A percentile compares a stretch with the other conserved stretches of the same genome.
Conservation (phyloP, 257 asterid genomes). For the Rauvolfia tetraphylla region DNA sequence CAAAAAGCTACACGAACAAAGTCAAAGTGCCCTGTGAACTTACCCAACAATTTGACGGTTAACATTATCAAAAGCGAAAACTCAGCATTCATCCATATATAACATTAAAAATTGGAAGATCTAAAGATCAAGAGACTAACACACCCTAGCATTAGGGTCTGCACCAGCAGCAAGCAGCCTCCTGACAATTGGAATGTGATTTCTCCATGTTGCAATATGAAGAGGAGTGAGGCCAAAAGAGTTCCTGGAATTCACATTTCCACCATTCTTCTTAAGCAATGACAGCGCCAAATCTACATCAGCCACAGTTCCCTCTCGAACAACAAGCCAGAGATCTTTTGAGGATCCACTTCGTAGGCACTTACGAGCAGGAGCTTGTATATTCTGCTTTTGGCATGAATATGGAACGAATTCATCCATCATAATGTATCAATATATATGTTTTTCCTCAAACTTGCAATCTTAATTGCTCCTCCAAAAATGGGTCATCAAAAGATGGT, state of each 20-base stretch:
- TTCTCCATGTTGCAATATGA: slow-evolving; percentile 96
- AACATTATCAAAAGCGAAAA: slow-evolving; percentile 28
- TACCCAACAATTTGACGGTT: slow-evolving; percentile 19
- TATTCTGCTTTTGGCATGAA: slow-evolving; percentile 52
- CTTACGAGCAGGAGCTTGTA: slow-evolving; percentile 28
- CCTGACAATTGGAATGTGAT: slow-evolving; percentile 73
- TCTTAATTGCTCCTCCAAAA: slow-evolving; percentile 1
- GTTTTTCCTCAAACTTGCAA: not conserved
- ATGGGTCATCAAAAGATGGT: not conserved
- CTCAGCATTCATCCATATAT: slow-evolving; percentile 22
- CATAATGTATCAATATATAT: slow-evolving; percentile 11
- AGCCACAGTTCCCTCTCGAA: slow-evolving; percentile 61
- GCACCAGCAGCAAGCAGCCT: slow-evolving; percentile 98
- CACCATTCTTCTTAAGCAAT: slow-evolving; percentile 71
- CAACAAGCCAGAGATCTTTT: slow-evolving; percentile 76
- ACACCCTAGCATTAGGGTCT: slow-evolving; percentile 97
- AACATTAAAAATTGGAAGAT: slow-evolving; percentile 28
- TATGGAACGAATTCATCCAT: slow-evolving; percentile 56
- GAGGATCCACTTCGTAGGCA: slow-evolving; percentile 29
- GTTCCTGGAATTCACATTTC: slow-evolving; percentile 73
- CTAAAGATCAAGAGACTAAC: slow-evolving; percentile 30
- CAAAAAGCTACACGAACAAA: not conserved
- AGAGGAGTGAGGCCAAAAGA: slow-evolving; percentile 79
- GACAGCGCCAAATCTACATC: slow-evolving; percentile 67
- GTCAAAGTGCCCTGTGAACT: slow-evolving; percentile 6